Evolutionary conservation across 2,329 filamentous ascomycete species (phyloP).

Genomic region (Tolypocladium nubicola): DNA sequence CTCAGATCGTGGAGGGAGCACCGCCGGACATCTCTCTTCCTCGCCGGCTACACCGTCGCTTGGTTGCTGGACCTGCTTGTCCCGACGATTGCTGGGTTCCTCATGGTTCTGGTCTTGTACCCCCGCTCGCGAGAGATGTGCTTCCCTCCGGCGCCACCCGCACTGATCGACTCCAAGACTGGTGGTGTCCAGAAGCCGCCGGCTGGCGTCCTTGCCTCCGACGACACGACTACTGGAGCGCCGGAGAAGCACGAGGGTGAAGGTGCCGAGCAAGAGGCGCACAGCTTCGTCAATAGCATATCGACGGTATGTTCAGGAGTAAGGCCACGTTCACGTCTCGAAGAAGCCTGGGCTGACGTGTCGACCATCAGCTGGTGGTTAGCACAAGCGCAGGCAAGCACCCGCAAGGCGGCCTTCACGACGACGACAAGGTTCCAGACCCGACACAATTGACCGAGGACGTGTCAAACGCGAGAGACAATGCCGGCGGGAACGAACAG

Average conservation of each 20-base stretch:
- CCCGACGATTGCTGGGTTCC: slow-evolving; percentile 45
- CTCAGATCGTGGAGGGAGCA: slow-evolving; percentile 72
- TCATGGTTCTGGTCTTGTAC: slow-evolving; percentile 57
- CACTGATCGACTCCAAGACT: slow-evolving; percentile 57
- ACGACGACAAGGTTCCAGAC: slow-evolving; percentile 44
- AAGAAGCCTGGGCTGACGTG: slow-evolving; percentile 21
- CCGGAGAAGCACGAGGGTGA: slow-evolving; percentile 77
- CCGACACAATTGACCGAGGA: slow-evolving; percentile 25
- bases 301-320: slow-evolving; percentile 21
- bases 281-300: slow-evolving; percentile 67
- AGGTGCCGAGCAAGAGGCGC: slow-evolving; percentile 73
- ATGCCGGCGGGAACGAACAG: slow-evolving; percentile 35
- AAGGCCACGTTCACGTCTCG: not conserved
- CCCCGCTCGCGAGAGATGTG: slow-evolving; percentile 50
- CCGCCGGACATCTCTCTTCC: slow-evolving; percentile 55
- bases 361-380: slow-evolving; percentile 46
- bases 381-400: slow-evolving; percentile 70
- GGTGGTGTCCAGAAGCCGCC: slow-evolving; percentile 70
- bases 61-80: slow-evolving; percentile 66
- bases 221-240: slow-evolving; percentile 69
- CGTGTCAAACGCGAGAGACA: slow-evolving; percentile 29
- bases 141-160: slow-evolving; percentile 69
- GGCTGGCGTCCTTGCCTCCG: slow-evolving; percentile 63
- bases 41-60: slow-evolving; percentile 44
- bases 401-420: slow-evolving; percentile 51